Conservation (phyloP, 257 asterid species). For the Knoxia roxburghii region DNA sequence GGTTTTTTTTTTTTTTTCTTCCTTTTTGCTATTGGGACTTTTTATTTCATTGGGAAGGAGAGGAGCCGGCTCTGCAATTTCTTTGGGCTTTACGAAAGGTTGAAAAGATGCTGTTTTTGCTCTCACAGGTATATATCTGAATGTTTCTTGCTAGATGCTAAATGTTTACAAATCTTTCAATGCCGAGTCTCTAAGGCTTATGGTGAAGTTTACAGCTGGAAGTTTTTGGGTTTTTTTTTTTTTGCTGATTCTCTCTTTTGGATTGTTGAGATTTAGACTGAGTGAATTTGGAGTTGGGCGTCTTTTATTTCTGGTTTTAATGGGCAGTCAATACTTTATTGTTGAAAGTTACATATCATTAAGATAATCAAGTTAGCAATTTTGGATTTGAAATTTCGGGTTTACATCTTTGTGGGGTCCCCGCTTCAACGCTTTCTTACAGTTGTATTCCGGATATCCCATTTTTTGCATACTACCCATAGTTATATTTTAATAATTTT, state of each 20-base stretch:
- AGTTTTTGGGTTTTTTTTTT: not conserved
- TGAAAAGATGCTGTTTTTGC: not conserved
- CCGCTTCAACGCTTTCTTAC: constrained; percentile 26
- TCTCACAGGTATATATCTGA: not conserved
- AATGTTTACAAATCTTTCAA: too few relatives aligned
- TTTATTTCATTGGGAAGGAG: not conserved
- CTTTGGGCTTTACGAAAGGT: constrained; percentile 1
- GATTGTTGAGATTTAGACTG: not conserved
- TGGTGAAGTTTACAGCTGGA: not conserved
- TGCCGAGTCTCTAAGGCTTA: not conserved
- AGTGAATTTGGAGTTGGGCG: not conserved
- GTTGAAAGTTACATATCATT: not conserved
- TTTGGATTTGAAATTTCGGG: constrained; percentile 10
- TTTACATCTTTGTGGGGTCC: constrained; percentile 18
- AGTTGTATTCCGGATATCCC: constrained; percentile 36
- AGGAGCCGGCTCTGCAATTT: constrained; percentile 18
- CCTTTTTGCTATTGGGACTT: not conserved
- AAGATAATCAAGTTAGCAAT: constrained; percentile 1
- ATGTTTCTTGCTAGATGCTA: not conserved
- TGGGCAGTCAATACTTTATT: not conserved
- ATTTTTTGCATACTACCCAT: constrained; percentile 9
- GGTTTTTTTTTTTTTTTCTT: not conserved
- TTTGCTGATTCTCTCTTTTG: constrained; percentile 4
- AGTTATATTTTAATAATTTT: constrained; percentile 14
- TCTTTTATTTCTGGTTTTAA: not conserved